phyloP scores from a whole-genome alignment of 2,329 filamentous ascomycete species.

The Phialophora chinensis region DNA sequence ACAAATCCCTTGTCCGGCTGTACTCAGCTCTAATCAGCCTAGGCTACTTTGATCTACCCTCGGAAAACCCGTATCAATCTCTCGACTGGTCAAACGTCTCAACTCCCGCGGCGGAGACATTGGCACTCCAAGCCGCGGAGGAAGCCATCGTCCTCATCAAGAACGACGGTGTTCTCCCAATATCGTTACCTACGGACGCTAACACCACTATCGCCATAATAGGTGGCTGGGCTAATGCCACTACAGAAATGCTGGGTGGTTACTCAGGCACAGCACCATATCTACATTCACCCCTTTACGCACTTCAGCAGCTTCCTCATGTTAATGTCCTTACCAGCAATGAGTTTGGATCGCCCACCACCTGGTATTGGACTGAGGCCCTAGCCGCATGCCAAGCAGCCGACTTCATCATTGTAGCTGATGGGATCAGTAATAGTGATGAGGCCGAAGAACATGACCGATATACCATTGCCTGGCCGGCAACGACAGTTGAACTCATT shows the following conservation, averaged over 20 bases:
- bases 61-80: slow-evolving; percentile 55
- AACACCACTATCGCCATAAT: slow-evolving; percentile 59
- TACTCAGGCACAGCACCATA: slow-evolving; percentile 61
- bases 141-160: slow-evolving; percentile 59
- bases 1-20: slow-evolving; percentile 54
- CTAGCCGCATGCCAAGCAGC: slow-evolving; percentile 40
- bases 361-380: slow-evolving; percentile 49
- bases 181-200: slow-evolving; percentile 46
- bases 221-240: slow-evolving; percentile 65
- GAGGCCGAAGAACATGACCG: slow-evolving; percentile 46
- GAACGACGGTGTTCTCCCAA: slow-evolving; percentile 58
- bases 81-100: slow-evolving; percentile 63
- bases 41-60: slow-evolving; percentile 61
- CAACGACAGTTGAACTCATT: slow-evolving; percentile 50
- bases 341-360: slow-evolving; percentile 53
- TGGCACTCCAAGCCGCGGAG: slow-evolving; percentile 61
- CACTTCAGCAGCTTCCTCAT: too few relatives aligned
- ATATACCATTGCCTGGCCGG: slow-evolving; percentile 50
- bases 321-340: slow-evolving; percentile 50
- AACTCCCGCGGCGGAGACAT: slow-evolving; percentile 58
- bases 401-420: not conserved
- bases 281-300: slow-evolving; percentile 58
- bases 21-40: slow-evolving; percentile 57
- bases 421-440: not conserved
- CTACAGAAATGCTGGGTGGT: slow-evolving; percentile 63